Evolutionary conservation across 768 basidiomycete species (phyloP).

Genomic region (Xerocomellus amylosporus): DNA sequence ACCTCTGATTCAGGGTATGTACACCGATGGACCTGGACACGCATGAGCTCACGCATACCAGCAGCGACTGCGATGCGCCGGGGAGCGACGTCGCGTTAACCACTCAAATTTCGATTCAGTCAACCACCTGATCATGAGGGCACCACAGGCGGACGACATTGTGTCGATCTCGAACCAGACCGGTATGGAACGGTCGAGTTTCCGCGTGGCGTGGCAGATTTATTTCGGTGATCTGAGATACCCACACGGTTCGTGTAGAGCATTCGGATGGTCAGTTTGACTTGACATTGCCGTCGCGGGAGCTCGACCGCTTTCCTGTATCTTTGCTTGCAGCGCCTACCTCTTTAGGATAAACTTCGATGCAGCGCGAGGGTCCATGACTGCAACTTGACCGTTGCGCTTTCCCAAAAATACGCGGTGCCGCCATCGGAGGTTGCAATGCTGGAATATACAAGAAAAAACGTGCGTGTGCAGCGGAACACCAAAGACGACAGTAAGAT

Average conservation of each 20-base stretch:
- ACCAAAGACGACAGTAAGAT: too few species aligned
- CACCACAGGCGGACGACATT: too few species aligned
- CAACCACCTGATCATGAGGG: neutral
- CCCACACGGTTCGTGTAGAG: neutral
- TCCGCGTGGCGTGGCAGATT: neutral
- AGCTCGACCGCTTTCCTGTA: neutral
- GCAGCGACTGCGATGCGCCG: neutral
- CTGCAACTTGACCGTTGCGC: conserved; percentile 62
- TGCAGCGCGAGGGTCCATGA: conserved; percentile 53
- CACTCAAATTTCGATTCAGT: conserved; percentile 6
- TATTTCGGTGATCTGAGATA: neutral
- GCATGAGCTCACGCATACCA: conserved; percentile 1
- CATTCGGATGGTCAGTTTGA: neutral
- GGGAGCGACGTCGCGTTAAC: conserved; percentile 5
- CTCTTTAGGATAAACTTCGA: conserved; percentile 40
- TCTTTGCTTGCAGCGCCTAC: too few species aligned
- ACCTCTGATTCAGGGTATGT: conserved; percentile 2
- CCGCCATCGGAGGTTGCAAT: conserved; percentile 51
- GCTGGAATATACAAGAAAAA: too few species aligned
- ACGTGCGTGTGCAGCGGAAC: too few species aligned
- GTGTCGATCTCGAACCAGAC: neutral
- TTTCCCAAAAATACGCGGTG: conserved; percentile 75
- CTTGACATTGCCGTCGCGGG: too few species aligned
- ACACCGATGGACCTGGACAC: too few species aligned
- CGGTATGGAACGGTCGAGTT: neutral